Evolutionary conservation across 2,329 filamentous ascomycete genomes (phyloP).

Genomic region (Paraconiothyrium brasiliense): DNA sequence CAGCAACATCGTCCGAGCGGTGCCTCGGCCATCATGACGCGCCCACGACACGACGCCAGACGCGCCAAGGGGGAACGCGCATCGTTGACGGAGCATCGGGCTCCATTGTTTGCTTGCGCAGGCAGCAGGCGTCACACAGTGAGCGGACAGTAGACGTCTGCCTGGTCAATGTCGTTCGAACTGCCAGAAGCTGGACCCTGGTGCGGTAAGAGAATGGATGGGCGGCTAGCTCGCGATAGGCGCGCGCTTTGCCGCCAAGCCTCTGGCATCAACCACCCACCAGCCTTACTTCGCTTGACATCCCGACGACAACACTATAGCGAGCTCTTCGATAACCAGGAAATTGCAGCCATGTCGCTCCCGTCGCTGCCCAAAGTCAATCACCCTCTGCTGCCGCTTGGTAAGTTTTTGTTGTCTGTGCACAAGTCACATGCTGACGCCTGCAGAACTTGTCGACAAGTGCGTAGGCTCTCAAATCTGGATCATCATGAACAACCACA

Average conservation of each 20-base stretch:
- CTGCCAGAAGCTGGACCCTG: constrained; percentile 7
- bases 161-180: constrained; percentile 25
- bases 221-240: constrained; percentile 13
- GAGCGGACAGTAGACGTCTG: constrained; percentile 25
- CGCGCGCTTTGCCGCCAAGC: constrained; percentile 15
- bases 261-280: not conserved
- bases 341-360: constrained; percentile 28
- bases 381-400: constrained; percentile 39
- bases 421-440: constrained; percentile 27
- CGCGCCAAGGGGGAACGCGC: constrained; percentile 39
- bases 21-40: constrained; percentile 8
- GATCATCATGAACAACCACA: constrained; percentile 99
- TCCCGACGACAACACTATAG: not conserved
- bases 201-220: constrained; percentile 3
- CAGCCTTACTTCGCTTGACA: not conserved
- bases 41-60: constrained; percentile 20
- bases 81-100: constrained; percentile 43
- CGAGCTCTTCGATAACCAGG: not conserved
- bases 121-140: constrained; percentile 35
- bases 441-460: constrained; percentile 94
- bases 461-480: constrained; percentile 97
- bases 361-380: constrained; percentile 30
- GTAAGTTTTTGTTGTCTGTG: constrained; percentile 21
- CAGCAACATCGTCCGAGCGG: constrained; percentile 1
- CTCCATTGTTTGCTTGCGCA: constrained; percentile 48